Base-by-base conservation (phyloP, 768 basidiomycete species). In the Gymnopilus junonius region DNA sequence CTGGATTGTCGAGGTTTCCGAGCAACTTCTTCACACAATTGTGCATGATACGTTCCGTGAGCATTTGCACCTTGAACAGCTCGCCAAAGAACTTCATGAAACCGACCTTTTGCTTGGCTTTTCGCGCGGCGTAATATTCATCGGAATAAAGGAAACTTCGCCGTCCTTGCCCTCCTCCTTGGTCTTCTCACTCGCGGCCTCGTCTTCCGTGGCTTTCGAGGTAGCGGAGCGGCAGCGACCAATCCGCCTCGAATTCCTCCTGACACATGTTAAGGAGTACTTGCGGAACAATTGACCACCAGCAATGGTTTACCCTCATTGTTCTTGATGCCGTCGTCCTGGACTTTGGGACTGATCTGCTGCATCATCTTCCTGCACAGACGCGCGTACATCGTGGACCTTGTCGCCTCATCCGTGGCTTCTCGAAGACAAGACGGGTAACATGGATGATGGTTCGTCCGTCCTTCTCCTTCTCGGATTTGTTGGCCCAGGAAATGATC, bases 31-130 rank as follows among this genome's bases (percentile, higher is more conserved):
- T 94, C 74, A 98, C 89, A 82, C 96, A 99, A 77, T 95, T 93
- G 81, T 95, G 93, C 93, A 99, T 99, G 80, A 99, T 97, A 68
- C 94, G 90, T 80, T 95, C 94, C 50, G 95, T 95, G 58, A 98
- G 82, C 95, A 98, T 97, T 78, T 93, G 92, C 20, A 99, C 82
- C 80, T 98, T 98, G 90, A 95, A 99, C 58, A 99, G 82, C 79
- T 99, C 97, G 65, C 97, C 96, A 66, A 99, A 97, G 80, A 99
- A 96, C 77, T 93, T 94, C 80, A 98, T 95, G 68, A 99, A 85
- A 82, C 97, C 95, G 89, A 75, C 97, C 96, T 66, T 94, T 64
- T 95, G 92, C 81, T 98, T 99, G 40, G 95, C 97, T 82, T 97
- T 97, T 77, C 96, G 92, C 14, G 94, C 94, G 39, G 90, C 90